Evolutionary conservation across 176 grass and related monocot genomes (phyloP), one percentile per base, ranked within the genome.

Genomic region (Ensete glaucum): DNA sequence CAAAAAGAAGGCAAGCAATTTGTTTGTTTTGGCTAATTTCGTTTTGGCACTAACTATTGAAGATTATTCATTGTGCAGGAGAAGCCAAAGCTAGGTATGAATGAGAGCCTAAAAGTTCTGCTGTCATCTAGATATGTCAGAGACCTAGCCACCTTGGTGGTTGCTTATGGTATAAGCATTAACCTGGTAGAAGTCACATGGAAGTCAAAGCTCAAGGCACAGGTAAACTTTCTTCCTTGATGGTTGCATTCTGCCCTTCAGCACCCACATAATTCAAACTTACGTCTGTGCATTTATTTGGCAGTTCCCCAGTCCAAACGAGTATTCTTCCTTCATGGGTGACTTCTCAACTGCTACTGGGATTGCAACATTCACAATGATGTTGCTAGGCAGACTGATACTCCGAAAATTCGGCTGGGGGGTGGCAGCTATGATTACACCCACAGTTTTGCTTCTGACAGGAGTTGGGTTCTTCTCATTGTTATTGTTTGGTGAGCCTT

Each of bases 121-220:
- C 1, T 96, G 25, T 92, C 92, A 15, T 96, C 89, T 21, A 85
- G 81, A 75, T 92, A 96, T 83, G 86, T 96, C 62, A 87, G 89
- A 26, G 89, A 96, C 64, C 86, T 92, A 76, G 92, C 92, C 27
- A 96, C 89, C 23, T 81, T 96, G 75, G 92, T 96, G 53, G 86
- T 96, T 84, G 88, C 92, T 51, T 96, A 96, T 52, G 89, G 86
- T 57, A 87, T 96, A 55, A 96, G 92, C 67, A 96, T 96, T 72
- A 96, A 96, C 77, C 84, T 96, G 69, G 86, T 96, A 3, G 89
- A 96, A 77, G 92, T 96, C 58, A 96, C 92, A 43, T 96, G 92
- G 92, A 96, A 96, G 87, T 96, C 89, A 73, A 96, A 96, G 74
- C 92, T 96, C 62, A 96, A 96, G 82, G 92, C 92, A 60, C 92